Percentiles rank a stretch among this genome's conserved stretches.
Evolutionary conservation across 2,329 filamentous ascomycete genomes (phyloP).

Genomic region (Paecilomyces variotii): DNA sequence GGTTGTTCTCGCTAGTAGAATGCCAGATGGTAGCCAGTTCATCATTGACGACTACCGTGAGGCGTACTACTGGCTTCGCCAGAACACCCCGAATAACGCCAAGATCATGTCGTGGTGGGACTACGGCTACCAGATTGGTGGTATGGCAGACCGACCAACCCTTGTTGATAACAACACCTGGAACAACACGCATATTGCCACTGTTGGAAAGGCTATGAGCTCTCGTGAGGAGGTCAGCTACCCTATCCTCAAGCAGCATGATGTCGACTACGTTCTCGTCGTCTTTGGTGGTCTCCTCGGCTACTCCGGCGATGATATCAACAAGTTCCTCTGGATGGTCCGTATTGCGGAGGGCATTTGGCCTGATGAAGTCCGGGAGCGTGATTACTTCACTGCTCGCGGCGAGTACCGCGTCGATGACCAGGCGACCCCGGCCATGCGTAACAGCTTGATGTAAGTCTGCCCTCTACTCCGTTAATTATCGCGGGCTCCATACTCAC

Average conservation of each 20-base stretch:
- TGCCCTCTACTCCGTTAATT: not conserved
- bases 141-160: constrained; percentile 95
- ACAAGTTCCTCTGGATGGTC: constrained; percentile 99
- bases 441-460: constrained; percentile 95
- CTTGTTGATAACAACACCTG: constrained; percentile 99
- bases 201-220: constrained; percentile 98
- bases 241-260: constrained; percentile 94
- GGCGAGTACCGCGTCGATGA: constrained; percentile 94
- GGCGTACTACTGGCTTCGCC: constrained; percentile 97
- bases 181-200: constrained; percentile 99
- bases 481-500: constrained; percentile 12
- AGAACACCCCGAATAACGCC: constrained; percentile 89
- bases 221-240: constrained; percentile 97
- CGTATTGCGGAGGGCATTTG: constrained; percentile 98
- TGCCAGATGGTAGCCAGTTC: constrained; percentile 92
- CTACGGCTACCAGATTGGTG: constrained; percentile 98
- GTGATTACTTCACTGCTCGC: constrained; percentile 85
- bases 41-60: constrained; percentile 99
- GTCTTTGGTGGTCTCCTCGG: constrained; percentile 94
- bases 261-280: constrained; percentile 96
- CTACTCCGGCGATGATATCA: constrained; percentile 98
- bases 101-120: constrained; percentile 99
- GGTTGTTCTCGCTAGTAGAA: constrained; percentile 82
- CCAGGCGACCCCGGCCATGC: constrained; percentile 93
- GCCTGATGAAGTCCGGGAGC: constrained; percentile 98